These are phyloP conservation scores for Ophiostoma sp. DNA, from an alignment of 2,329 filamentous ascomycete species.

Conservation along the genomic window DNA sequence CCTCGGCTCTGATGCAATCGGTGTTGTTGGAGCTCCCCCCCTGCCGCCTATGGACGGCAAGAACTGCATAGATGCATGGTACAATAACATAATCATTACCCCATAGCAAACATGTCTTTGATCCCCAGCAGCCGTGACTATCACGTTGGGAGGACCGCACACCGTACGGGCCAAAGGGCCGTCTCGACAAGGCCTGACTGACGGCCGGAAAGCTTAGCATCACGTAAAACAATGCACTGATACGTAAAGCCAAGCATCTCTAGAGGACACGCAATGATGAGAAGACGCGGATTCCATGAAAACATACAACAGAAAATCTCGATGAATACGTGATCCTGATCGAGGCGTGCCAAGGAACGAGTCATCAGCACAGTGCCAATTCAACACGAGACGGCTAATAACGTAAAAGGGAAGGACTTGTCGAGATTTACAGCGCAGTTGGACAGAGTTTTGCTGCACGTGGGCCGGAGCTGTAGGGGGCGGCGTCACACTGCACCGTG, in stretches of 20 bases:
- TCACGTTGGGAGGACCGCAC: neutral
- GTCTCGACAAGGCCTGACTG: neutral
- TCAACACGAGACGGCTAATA: neutral
- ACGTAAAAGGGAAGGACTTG: neutral
- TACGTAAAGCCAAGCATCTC: constrained; percentile 1
- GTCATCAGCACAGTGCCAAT: constrained; percentile 3
- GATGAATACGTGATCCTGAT: constrained; percentile 8
- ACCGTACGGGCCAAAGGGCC: neutral
- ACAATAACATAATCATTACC: constrained; percentile 25
- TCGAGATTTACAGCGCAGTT: neutral
- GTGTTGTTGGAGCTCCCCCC: neutral
- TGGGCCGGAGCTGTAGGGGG: neutral
- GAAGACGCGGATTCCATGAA: neutral
- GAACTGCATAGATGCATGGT: neutral
- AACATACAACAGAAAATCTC: neutral
- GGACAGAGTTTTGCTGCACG: neutral
- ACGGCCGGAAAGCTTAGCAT: neutral
- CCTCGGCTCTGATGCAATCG: constrained; percentile 7
- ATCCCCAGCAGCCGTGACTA: neutral
- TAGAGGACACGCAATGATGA: too few species aligned
- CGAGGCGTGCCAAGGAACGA: neutral
- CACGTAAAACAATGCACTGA: constrained; percentile 1
- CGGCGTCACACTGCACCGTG: neutral
- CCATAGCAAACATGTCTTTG: constrained; percentile 16
- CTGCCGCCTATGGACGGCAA: neutral